Conservation (phyloP, 2,329 filamentous ascomycete genomes). For the Alternaria conjuncta region DNA sequence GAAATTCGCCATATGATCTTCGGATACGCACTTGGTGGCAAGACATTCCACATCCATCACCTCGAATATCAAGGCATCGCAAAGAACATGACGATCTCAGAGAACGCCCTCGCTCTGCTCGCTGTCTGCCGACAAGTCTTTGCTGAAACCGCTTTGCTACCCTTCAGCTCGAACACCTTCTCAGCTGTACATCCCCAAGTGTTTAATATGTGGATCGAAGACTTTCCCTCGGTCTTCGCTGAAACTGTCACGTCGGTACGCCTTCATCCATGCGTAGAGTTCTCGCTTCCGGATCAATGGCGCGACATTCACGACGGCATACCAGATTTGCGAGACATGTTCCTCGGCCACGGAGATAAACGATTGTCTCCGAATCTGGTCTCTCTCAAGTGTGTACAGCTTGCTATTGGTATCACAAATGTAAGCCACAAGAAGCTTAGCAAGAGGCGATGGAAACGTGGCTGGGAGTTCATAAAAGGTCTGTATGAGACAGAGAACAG, state of each 20-base stretch:
- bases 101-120: neutral
- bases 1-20: constrained; percentile 15
- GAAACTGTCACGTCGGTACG: neutral
- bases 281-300: neutral
- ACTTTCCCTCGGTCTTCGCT: neutral
- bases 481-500: neutral
- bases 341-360: neutral
- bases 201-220: neutral
- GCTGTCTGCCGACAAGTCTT: constrained; percentile 13
- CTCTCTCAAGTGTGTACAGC: neutral
- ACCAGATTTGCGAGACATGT: neutral
- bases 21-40: constrained; percentile 43
- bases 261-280: accelerated
- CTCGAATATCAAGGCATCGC: no score
- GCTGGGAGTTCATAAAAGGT: neutral
- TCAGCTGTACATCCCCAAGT: neutral
- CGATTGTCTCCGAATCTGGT: accelerated
- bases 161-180: neutral
- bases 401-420: accelerated
- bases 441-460: accelerated
- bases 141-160: constrained; percentile 2
- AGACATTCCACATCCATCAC: constrained; percentile 21
- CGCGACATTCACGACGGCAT: neutral
- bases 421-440: accelerated
- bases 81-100: neutral